Evolutionary conservation across 257 asterid genomes (phyloP), one percentile per base, ranked within the genome.

Genomic region (Ligustrum vulgare): DNA sequence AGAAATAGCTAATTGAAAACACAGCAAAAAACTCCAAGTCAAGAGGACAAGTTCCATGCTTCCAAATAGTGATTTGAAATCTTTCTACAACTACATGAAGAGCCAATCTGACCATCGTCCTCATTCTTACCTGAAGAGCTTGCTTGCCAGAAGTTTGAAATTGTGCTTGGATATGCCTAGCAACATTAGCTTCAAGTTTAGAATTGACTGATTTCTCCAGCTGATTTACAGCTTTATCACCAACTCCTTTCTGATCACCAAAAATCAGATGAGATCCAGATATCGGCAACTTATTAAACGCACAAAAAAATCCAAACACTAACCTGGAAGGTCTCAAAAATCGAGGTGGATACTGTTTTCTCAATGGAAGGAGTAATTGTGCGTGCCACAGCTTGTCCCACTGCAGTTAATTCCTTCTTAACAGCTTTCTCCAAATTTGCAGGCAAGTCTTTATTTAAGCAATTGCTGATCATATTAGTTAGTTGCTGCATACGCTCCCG

Each of bases 141-240:
- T 91, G 99, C 87, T 85, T 95, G 84, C 98, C 99, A 78, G 97
- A 89, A 76, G 97, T 91, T 82, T 89, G 98, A 82, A 95, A 93
- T 66, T 95, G 99, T 51, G 86, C 78, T 79, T 93, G 98, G 81
- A 95, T 89, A 77, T 95, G 98, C 80, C 93, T 89, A 62, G 91
- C 87, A 84, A 95, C 93, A 6, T 90, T 78, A 64, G 92, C 81
- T 85, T 95, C 99, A 56, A 95, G 96, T 86, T 93, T 95, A 73
- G 97, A 74, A 81, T 76, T 87, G 77, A 95, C 89, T 16, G 98
- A 86, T 82, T 93, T 95, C 74, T 91, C 99, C 79, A 95, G 91
- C 73, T 89, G 97, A 81, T 84, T 95, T 60, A 91, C 91, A 54
- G 93, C 91, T 87, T 93, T 95, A 77, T 95, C 99, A 74, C 93